phyloP scores from a whole-genome alignment of 345 rosid genomes.

The Laguncularia racemosa region DNA sequence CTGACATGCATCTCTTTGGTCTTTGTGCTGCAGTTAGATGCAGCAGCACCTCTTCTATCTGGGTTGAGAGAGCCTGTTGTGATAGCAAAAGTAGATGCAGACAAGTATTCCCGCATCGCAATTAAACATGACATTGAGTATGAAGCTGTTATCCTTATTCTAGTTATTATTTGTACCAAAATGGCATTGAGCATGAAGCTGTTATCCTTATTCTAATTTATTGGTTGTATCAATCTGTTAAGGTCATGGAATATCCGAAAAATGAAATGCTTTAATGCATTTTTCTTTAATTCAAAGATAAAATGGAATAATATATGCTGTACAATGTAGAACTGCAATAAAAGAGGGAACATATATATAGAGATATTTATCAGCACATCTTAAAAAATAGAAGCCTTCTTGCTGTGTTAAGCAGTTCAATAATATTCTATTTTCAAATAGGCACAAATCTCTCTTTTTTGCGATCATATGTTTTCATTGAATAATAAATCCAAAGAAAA shows the following conservation, averaged over 20 bases:
- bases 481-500: too few species aligned
- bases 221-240: neutral
- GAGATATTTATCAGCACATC: too few species aligned
- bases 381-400: too few species aligned
- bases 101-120: slow-evolving; percentile 57
- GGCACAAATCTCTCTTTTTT: too few species aligned
- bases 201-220: neutral
- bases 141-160: slow-evolving; percentile 12
- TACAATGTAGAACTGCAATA: too few species aligned
- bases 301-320: too few species aligned
- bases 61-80: slow-evolving; percentile 64
- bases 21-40: slow-evolving; percentile 58
- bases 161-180: slow-evolving; percentile 1
- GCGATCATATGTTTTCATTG: too few species aligned
- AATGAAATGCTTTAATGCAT: too few species aligned
- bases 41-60: slow-evolving; percentile 78
- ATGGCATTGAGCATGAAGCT: neutral
- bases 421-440: too few species aligned
- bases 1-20: neutral
- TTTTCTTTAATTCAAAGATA: too few species aligned
- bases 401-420: too few species aligned
- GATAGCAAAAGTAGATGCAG: slow-evolving; percentile 83
- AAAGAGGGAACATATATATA: too few species aligned
- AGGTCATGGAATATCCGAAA: neutral
- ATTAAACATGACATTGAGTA: slow-evolving; percentile 79